Conservation (phyloP, 2,329 filamentous ascomycete species). For the Aspergillus viridinutans region DNA sequence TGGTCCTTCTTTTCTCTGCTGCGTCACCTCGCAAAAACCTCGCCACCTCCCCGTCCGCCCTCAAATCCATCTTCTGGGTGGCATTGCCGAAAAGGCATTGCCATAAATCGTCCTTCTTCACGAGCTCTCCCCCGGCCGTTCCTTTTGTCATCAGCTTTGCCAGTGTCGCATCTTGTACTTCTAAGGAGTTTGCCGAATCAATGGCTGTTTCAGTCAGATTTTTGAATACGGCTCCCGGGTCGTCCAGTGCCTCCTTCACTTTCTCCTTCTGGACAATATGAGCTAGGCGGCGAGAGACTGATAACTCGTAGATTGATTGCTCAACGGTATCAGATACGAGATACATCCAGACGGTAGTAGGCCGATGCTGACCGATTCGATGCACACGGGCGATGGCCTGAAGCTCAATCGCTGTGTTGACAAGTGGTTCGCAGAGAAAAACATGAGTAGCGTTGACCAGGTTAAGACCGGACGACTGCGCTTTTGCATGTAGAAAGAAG, state of each 20-base stretch:
- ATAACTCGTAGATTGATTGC: slow-evolving; percentile 84
- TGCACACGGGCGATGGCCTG: slow-evolving; percentile 95
- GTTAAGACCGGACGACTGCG: slow-evolving; percentile 83
- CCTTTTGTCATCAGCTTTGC: slow-evolving; percentile 67
- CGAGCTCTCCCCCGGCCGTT: slow-evolving; percentile 70
- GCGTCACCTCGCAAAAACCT: slow-evolving; percentile 53
- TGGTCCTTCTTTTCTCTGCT: slow-evolving; percentile 44
- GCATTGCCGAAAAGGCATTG: slow-evolving; percentile 73
- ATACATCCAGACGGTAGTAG: slow-evolving; percentile 95
- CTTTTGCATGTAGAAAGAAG: slow-evolving; percentile 83
- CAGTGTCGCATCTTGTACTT: slow-evolving; percentile 70
- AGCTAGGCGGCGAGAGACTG: slow-evolving; percentile 70
- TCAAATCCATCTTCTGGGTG: slow-evolving; percentile 22
- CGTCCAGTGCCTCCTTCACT: slow-evolving; percentile 23
- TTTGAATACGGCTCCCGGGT: slow-evolving; percentile 9
- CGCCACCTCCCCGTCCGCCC: slow-evolving; percentile 43
- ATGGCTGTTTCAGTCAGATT: slow-evolving; percentile 58
- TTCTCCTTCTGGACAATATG: slow-evolving; percentile 60
- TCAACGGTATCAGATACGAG: slow-evolving; percentile 88
- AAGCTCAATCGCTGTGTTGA: slow-evolving; percentile 89
- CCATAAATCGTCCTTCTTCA: slow-evolving; percentile 78
- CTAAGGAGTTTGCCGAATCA: slow-evolving; percentile 78
- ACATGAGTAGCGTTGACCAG: slow-evolving; percentile 91
- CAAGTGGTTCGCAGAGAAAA: slow-evolving; percentile 86
- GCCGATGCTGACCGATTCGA: slow-evolving; percentile 81